A percentile compares a stretch with the other conserved stretches of the same genome.
These are phyloP conservation scores for Phytophthora agathidicida DNA, from an alignment of 352 stramenopile species.

Conservation along the genomic window DNA sequence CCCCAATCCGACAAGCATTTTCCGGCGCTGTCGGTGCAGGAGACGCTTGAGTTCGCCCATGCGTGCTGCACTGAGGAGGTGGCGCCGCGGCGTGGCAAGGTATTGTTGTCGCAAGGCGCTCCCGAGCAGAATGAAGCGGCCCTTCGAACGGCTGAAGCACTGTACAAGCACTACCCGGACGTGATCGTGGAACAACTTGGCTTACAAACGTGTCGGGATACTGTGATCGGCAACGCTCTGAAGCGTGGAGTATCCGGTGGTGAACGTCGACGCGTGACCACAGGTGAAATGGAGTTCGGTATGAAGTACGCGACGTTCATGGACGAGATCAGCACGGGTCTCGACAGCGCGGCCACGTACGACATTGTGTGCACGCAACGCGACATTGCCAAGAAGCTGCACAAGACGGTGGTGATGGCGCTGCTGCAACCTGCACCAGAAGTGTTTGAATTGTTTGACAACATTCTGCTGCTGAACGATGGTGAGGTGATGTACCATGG, in stretches of 20 bases:
- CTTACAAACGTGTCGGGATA: constrained; percentile 29
- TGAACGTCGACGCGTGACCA: constrained; percentile 55
- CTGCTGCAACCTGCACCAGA: constrained; percentile 90
- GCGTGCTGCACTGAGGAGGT: constrained; percentile 18
- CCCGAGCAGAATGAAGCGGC: constrained; percentile 24
- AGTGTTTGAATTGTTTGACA: constrained; percentile 92
- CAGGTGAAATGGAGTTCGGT: constrained; percentile 39
- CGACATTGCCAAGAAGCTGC: constrained; percentile 41
- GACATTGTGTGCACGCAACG: constrained; percentile 77
- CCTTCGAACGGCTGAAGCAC: background rate
- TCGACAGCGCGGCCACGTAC: constrained; percentile 87
- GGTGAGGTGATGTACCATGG: constrained; percentile 52
- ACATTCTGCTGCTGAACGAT: constrained; percentile 68
- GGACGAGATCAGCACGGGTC: constrained; percentile 91
- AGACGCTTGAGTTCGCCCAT: constrained; percentile 41
- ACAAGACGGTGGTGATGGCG: constrained; percentile 60
- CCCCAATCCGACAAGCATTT: constrained; percentile 38
- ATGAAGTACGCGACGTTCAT: constrained; percentile 65
- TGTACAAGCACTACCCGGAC: constrained; percentile 34
- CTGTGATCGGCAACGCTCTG: constrained; percentile 41
- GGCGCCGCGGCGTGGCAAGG: constrained; percentile 64
- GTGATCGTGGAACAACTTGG: constrained; percentile 30
- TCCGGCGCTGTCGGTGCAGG: constrained; percentile 28
- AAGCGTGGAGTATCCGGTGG: constrained; percentile 64
- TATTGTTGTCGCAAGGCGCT: constrained; percentile 38